Evolutionary conservation across 176 grass and related monocot genomes (phyloP).

Genomic region (Juncus inflexus): DNA sequence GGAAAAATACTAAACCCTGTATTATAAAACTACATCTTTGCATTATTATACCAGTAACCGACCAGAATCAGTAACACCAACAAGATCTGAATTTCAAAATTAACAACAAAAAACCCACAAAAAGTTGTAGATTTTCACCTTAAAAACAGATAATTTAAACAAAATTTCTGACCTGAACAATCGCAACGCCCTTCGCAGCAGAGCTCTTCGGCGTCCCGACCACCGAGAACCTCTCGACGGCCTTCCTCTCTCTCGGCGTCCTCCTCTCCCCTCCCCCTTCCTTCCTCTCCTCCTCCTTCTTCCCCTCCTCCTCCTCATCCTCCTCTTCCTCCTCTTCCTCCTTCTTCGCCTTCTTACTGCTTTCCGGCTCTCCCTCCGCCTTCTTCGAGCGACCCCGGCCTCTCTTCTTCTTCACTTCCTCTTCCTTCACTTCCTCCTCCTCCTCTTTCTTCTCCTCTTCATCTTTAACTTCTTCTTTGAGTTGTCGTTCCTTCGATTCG

Average conservation of each 20-base stretch:
- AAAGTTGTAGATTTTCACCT: too few relatives aligned
- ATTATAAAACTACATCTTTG: too few relatives aligned
- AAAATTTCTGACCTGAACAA: constrained; percentile 48
- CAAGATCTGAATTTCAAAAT: too few relatives aligned
- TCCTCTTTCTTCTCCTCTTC: neutral
- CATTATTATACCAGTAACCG: neutral
- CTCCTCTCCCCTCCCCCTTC: constrained; percentile 9
- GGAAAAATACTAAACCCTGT: too few relatives aligned
- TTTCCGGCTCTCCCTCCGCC: constrained; percentile 3
- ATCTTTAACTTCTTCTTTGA: neutral
- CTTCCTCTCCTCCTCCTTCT: constrained; percentile 10
- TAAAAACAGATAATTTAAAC: constrained; percentile 4
- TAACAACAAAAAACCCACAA: too few relatives aligned
- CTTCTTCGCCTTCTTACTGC: constrained; percentile 16
- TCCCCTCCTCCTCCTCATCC: constrained; percentile 6
- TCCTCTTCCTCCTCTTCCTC: constrained; percentile 7
- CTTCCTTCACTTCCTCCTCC: neutral
- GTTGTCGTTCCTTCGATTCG: constrained; percentile 2
- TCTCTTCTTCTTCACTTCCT: neutral
- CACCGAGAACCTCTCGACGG: constrained; percentile 87
- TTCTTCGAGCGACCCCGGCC: neutral
- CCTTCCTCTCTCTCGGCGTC: constrained; percentile 43
- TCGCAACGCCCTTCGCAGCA: constrained; percentile 44
- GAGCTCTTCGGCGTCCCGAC: constrained; percentile 35
- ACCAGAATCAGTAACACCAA: neutral